Base-by-base conservation (phyloP, 108 stramenopile genomes). In the Epithemia pelagica region DNA sequence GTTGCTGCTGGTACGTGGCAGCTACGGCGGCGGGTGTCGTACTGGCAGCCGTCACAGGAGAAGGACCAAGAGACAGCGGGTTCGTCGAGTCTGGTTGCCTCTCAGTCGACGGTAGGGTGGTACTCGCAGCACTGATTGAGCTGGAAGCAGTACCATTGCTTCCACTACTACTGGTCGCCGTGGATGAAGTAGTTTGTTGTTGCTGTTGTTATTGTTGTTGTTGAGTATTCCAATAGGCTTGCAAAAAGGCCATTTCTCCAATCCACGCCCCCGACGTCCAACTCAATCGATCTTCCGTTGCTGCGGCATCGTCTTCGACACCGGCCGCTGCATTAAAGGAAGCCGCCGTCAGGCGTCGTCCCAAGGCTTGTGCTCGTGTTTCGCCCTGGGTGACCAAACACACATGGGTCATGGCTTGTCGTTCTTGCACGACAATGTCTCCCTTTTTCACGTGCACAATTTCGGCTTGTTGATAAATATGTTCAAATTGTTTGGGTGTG, bases 211-310 rank as follows among this genome's bases (percentile, higher is more conserved):
- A 32, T 32, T 62, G 61, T 29, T 26, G 55, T 53, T 80, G 73
- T 59, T 75, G 64, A 25, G 21, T 57, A 27, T 75, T 75, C 82
- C 83, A 83, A 29, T 78, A 61, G 8, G 62, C 59, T 62, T 86
- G 81, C 23, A 92, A 63, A 58, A 92, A 88, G 2, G 87, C 78
- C 76, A 92, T 88, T 73, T 92, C 91, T 29, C 91, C 91, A 26
- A 89, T 65, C 88, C 88, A 92, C 7, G 91, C 88, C 7, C 91
- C 91, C 2, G 83, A 78, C n/a, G n/a, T n/a, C n/a, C n/a, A n/a
- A n/a, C n/a, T n/a, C n/a, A n/a, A n/a, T n/a, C n/a, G n/a, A n/a
- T n/a, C n/a, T n/a, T n/a, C n/a, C n/a, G n/a, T n/a, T 61, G 89
- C 87, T 27, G 88, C 87, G 18, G 25, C 59, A 29, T 70, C 66